phyloP scores from a whole-genome alignment of 257 asterid species.

The Jacaranda copaia region DNA sequence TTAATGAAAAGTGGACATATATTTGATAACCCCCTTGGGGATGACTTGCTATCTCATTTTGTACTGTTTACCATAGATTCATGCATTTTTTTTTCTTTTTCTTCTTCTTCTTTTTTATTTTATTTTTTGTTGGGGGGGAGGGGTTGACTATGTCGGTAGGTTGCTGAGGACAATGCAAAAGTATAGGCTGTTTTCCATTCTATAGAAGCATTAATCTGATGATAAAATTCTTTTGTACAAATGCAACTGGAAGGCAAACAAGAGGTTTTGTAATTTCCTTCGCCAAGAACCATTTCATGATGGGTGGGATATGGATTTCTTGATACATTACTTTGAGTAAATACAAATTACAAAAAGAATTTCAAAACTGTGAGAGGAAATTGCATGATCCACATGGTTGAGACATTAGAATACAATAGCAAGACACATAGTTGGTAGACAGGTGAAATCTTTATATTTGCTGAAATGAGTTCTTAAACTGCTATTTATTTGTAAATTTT shows the following conservation, averaged over 20 bases:
- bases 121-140: not conserved
- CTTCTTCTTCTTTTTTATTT: not conserved
- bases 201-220: not conserved
- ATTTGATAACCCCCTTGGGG: constrained; percentile 2
- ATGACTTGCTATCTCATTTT: not conserved
- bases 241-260: not conserved
- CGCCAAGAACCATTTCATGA: not conserved
- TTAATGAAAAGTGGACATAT: not conserved
- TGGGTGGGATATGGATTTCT: constrained; percentile 9
- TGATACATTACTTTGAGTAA: not conserved
- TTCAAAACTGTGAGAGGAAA: not conserved
- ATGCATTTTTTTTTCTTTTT: not conserved
- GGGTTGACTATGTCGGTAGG: not conserved
- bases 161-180: not conserved
- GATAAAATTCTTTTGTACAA: not conserved
- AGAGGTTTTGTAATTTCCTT: constrained; percentile 1
- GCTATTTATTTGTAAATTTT: not conserved
- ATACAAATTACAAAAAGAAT: not conserved
- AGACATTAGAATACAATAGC: not conserved
- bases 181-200: not conserved
- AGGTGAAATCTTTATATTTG: not conserved
- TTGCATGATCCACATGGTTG: constrained; percentile 5
- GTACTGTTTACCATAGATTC: not conserved
- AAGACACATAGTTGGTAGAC: not conserved
- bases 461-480: not conserved